Conservation (phyloP, 805 yeast genomes). For the Candida maesae region DNA sequence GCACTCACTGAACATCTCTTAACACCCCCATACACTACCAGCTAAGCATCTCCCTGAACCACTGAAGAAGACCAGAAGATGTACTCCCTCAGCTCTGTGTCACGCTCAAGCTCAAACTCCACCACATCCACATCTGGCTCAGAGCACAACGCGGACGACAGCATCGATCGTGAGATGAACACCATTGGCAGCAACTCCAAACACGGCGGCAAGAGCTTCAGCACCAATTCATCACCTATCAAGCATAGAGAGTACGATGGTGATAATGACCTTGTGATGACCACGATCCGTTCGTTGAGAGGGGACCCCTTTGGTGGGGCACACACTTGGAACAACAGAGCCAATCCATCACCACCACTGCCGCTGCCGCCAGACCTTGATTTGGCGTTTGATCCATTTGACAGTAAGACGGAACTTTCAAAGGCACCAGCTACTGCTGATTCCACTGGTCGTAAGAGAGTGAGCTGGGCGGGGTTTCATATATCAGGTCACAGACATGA, state of each 20-base stretch:
- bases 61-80: neutral
- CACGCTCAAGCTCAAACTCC: too few species aligned
- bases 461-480: conserved; percentile 6
- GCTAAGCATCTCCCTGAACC: too few species aligned
- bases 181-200: neutral
- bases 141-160: conserved; percentile 2
- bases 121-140: conserved; percentile 1
- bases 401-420: neutral
- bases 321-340: neutral
- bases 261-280: conserved; percentile 7
- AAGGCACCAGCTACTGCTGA: conserved; percentile 8
- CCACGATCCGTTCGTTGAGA: conserved; percentile 5
- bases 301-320: conserved; percentile 1
- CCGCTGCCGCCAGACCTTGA: conserved; percentile 2
- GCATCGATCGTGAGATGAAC: conserved; percentile 3
- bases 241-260: conserved; percentile 2
- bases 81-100: conserved; percentile 9
- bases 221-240: conserved; percentile 2
- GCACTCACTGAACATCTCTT: too few species aligned
- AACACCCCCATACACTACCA: too few species aligned
- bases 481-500: neutral
- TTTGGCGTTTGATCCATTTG: conserved; percentile 6
- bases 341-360: too few species aligned
- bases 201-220: neutral
- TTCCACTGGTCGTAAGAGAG: conserved; percentile 4